phyloP scores from a whole-genome alignment of 1,284 basidiomycete genomes.

The Phaffia rhodozyma region DNA sequence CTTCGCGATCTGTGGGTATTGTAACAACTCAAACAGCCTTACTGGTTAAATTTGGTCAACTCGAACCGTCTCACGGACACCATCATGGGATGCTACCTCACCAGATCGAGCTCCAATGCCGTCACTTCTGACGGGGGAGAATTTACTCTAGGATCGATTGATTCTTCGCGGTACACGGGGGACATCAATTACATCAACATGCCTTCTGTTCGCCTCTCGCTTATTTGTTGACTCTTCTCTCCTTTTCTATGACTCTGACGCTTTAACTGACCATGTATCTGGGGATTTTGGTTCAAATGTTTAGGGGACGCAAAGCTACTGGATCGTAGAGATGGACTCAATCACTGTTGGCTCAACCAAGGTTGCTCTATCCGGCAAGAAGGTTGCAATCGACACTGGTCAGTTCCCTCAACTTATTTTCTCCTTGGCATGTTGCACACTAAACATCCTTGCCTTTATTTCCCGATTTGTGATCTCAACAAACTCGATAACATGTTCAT shows the following conservation, averaged over 20 bases:
- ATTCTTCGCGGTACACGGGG: neutral
- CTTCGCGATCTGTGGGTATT: too few species aligned
- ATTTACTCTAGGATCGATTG: neutral
- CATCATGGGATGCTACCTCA: constrained; percentile 10
- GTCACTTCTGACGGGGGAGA: neutral
- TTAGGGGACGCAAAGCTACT: constrained; percentile 6
- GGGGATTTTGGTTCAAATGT: too few species aligned
- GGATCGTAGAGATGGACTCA: neutral
- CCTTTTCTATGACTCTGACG: too few species aligned
- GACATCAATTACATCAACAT: constrained; percentile 8
- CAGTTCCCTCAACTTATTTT: too few species aligned
- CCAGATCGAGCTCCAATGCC: neutral
- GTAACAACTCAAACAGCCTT: too few species aligned
- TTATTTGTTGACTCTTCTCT: too few species aligned
- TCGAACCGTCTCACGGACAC: neutral
- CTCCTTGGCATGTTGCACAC: too few species aligned
- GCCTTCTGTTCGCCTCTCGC: neutral
- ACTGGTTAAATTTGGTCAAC: too few species aligned
- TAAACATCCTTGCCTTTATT: too few species aligned
- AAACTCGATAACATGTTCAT: neutral
- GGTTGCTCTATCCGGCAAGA: neutral
- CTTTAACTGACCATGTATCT: too few species aligned
- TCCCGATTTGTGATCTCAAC: neutral
- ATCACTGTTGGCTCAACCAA: neutral
- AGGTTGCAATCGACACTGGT: constrained; percentile 8